Evolutionary conservation across 352 stramenopile species (phyloP).

Genomic region (Hyaloperonospora brassicae): DNA sequence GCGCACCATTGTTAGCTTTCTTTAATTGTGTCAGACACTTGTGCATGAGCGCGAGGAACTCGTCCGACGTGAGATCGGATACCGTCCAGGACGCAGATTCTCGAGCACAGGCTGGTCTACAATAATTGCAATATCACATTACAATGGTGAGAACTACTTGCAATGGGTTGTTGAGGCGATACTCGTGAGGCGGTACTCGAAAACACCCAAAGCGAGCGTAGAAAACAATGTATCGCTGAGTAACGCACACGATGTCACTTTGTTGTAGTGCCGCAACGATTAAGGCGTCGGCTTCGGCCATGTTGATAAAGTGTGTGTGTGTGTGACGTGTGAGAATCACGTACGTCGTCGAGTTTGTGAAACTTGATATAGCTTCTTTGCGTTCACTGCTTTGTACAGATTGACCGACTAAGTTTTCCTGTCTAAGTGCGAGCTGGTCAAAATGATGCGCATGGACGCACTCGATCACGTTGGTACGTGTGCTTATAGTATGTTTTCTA

Average conservation of each 20-base stretch:
- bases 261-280: slow-evolving; percentile 46
- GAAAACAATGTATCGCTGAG: not conserved
- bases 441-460: slow-evolving; percentile 1
- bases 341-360: not conserved
- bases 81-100: slow-evolving; percentile 14
- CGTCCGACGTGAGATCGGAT: slow-evolving; percentile 33
- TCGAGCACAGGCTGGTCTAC: slow-evolving; percentile 12
- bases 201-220: not conserved
- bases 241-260: slow-evolving; percentile 30
- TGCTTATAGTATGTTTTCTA: too few species aligned
- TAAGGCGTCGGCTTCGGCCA: slow-evolving; percentile 41
- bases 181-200: not conserved
- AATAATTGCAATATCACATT: not conserved
- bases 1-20: slow-evolving; percentile 11
- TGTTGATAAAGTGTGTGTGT: slow-evolving; percentile 6
- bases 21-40: slow-evolving; percentile 38
- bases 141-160: not conserved
- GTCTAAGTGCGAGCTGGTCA: slow-evolving; percentile 12
- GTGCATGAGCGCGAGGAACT: slow-evolving; percentile 41
- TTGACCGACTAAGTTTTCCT: not conserved
- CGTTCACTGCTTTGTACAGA: not conserved
- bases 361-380: slow-evolving; percentile 8
- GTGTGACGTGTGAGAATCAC: not conserved
- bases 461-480: too few species aligned
- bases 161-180: not conserved